A percentile compares a stretch with the other conserved stretches of the same genome.
Evolutionary conservation across 352 stramenopile genomes (phyloP).

Genomic region (Pythium volutum): DNA sequence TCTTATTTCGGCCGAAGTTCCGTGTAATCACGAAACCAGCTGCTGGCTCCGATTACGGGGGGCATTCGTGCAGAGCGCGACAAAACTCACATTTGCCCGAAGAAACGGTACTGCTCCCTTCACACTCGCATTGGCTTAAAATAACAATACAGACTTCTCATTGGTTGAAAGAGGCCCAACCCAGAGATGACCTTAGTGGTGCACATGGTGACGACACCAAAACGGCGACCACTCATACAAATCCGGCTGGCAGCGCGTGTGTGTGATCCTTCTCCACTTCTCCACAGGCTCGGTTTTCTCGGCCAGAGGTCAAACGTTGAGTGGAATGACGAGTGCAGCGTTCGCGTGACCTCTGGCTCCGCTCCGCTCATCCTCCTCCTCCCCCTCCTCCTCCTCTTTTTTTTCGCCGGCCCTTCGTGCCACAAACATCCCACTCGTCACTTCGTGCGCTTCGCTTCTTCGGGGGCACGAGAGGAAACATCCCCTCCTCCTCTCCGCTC

Average conservation of each 20-base stretch:
- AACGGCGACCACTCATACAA: conserved; percentile 15
- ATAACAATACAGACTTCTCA: background rate
- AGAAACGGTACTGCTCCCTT: background rate
- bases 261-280: conserved; percentile 5
- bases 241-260: background rate
- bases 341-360: conserved; percentile 2
- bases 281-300: too few relatives aligned
- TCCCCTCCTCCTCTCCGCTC: background rate
- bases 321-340: conserved; percentile 24
- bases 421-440: background rate
- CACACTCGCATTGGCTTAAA: conserved; percentile 9
- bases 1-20: background rate
- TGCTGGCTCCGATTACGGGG: conserved; percentile 4
- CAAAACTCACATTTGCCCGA: conserved; percentile 3
- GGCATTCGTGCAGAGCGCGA: too few relatives aligned
- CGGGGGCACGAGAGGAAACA: too few relatives aligned
- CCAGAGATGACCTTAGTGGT: conserved; percentile 19
- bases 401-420: background rate
- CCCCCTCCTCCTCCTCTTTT: background rate
- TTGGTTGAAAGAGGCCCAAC: conserved; percentile 4
- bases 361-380: background rate
- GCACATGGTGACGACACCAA: conserved; percentile 29
- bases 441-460: too few relatives aligned
- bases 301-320: background rate
- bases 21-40: conserved; percentile 5